Evolutionary conservation across 805 yeast species (phyloP), one percentile per base, ranked within the genome.

Genomic region (Ogataea nonfermentans): DNA sequence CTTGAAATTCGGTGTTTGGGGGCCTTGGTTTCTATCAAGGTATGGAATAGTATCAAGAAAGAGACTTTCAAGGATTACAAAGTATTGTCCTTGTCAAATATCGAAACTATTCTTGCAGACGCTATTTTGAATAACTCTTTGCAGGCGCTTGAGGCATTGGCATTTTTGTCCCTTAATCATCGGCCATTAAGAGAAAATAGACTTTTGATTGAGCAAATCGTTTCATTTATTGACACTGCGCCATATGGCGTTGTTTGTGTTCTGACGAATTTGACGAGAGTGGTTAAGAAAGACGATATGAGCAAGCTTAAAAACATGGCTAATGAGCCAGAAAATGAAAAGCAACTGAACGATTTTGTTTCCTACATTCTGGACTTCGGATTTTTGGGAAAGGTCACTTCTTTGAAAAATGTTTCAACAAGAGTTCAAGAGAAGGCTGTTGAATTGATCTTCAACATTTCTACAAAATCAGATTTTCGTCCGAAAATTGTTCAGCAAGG

Each of bases 21-120:
- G 0, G 65, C 73, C 0, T 51, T 78, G 26, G 72, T 73, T 3
- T 50, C 78, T n/a, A 60, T 77, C 6, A 81, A 81, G 54, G 57
- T 78, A 2, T 79, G 84, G 84, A 70, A 71, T 35, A 67, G 71
- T 40, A 57, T 74, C 0, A 65, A 70, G 29, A 55, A 67, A 16
- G 61, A 57, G 24, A 17, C 42, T 7, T 20, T 60, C 4, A 42
- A 52, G 24, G 63, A 58, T n/a, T 48, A 55, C 19, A 32, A 55
- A 9, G 52, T 70, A 3, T 53, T 65, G 10, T 57, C 65, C 2
- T 43, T 73, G 15, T 53, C 62, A 14, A 52, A 59, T 11, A 52
- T 65, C 52, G 49, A 66, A 55, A 43, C 43, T 8, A 34, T 50
- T 4, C 37, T 55, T 11, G 57, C 58, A 25, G 64, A 59, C 9